Conservation (phyloP, 441 rosid genomes). For the Syzygium syzygioides region DNA sequence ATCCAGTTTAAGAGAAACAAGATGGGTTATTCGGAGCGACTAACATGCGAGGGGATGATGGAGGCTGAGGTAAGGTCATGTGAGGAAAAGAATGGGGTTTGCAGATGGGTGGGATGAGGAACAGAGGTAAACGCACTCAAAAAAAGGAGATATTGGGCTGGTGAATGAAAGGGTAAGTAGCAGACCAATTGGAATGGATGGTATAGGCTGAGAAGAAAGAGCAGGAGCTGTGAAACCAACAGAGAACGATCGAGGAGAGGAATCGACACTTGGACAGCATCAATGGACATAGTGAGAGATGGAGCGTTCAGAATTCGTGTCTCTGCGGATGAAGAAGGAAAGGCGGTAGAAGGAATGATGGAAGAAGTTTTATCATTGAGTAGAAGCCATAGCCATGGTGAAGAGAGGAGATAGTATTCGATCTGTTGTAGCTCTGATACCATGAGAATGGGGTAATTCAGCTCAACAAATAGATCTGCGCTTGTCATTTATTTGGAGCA, state of each 20-base stretch:
- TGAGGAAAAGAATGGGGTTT: background rate
- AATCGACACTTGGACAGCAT: background rate
- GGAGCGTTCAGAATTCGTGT: background rate
- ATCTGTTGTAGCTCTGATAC: background rate
- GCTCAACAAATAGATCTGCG: background rate
- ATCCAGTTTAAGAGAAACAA: background rate
- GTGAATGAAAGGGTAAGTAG: background rate
- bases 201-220: background rate
- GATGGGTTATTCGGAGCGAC: background rate
- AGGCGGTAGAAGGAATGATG: background rate
- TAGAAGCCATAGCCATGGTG: too few species aligned
- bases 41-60: background rate
- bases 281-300: background rate
- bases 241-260: background rate
- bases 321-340: background rate
- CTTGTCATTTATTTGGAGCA: background rate
- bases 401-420: background rate
- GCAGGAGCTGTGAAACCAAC: background rate
- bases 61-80: background rate
- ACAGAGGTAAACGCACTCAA: background rate
- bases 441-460: background rate
- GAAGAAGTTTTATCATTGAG: background rate
- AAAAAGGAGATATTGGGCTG: background rate
- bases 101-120: background rate
- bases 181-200: background rate